Base-by-base conservation (phyloP, 2,329 filamentous ascomycete species). In the Phialocephala sp. region DNA sequence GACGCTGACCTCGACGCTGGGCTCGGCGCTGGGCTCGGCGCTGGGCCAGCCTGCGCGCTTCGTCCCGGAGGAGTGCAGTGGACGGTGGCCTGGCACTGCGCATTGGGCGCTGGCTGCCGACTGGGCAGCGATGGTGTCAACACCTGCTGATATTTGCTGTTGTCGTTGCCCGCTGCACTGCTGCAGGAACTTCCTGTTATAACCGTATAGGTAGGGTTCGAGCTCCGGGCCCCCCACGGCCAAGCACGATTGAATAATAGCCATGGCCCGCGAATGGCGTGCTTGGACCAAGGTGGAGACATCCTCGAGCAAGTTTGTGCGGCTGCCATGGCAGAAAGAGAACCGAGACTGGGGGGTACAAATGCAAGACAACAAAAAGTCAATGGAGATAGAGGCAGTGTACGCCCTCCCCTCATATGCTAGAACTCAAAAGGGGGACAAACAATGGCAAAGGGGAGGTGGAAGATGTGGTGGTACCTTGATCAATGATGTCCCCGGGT, bases 51-150 rank as follows among this genome's bases (percentile, higher is more conserved):
- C n/a, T n/a, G n/a, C n/a, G 24, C 50, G 50, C 50, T 54, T 54
- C 50, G 50, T 54, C 50, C 50, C 50, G 50, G 50, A 4, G 3
- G 14, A 47, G 43, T 6, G n/a, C n/a, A n/a, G n/a, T n/a, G n/a
- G n/a, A n/a, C n/a, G n/a, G n/a, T n/a, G n/a, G n/a, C n/a, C n/a
- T n/a, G n/a, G n/a, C n/a, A n/a, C n/a, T n/a, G n/a, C n/a, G 41
- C 12, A 43, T 15, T 15, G n/a, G 15, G 15, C 6, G 14, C 41
- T n/a, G 12, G 41, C 14, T n/a, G 4, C 5, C n/a, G 41, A n/a
- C 50, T 35, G 27, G 50, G 24, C 50, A 35, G 50, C 50, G 50
- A 54, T 54, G 50, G 50, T 54, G 50, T 54, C 50, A 54, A 35
- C 50, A 12, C 9, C 18, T 8, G 50, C 27, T 54, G 50, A 54